Evolutionary conservation across 225 moss, liverwort and hornwort species (phyloP).

Genomic region (Neckera pumila): DNA sequence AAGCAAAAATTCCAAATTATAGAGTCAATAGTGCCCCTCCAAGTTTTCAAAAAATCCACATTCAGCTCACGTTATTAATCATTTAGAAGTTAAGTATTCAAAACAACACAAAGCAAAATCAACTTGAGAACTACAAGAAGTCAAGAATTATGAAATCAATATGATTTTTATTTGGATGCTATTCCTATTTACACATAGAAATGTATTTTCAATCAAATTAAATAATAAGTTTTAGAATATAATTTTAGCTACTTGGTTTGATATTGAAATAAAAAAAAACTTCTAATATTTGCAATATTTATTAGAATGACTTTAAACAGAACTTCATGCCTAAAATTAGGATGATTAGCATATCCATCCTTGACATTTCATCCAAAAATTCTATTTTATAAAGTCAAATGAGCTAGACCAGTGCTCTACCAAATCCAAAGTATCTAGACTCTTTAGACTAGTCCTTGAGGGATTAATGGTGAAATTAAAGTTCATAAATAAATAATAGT

Average conservation of each 20-base stretch:
- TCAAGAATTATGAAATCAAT: no score
- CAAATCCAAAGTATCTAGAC: not conserved
- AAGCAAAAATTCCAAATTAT: not conserved
- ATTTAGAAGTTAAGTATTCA: no score
- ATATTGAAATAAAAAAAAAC: not conserved
- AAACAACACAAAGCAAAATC: no score
- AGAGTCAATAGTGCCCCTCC: rapidly evolving
- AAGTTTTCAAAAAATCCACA: not conserved
- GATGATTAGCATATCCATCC: not conserved
- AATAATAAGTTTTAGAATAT: not conserved
- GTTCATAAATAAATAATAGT: not conserved
- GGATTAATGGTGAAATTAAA: not conserved
- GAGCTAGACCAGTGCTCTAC: rapidly evolving
- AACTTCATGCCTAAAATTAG: rapidly evolving
- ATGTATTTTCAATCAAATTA: no score
- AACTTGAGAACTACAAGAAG: no score
- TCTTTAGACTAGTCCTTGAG: not conserved
- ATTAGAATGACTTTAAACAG: not conserved
- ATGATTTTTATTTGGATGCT: no score
- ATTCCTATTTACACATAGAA: no score
- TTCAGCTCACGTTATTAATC: rapidly evolving
- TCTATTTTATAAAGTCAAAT: not conserved
- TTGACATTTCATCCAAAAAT: not conserved
- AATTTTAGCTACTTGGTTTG: not conserved
- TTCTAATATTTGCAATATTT: not conserved